These are phyloP conservation scores for Eutypa lata DNA, from an alignment of 2,329 filamentous ascomycete genomes.

Conservation along the genomic window DNA sequence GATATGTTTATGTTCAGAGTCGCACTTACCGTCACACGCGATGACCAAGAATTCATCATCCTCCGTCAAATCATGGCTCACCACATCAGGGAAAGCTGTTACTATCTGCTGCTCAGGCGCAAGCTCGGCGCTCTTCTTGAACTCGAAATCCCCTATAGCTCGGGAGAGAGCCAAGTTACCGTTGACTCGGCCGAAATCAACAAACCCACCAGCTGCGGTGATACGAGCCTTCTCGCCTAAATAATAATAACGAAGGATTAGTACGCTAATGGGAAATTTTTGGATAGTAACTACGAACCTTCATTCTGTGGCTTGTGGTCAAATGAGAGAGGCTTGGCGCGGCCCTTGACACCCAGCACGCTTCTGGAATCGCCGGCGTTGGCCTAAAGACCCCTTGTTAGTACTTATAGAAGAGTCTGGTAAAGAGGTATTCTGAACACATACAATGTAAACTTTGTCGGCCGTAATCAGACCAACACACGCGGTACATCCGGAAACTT, in stretches of 20 bases:
- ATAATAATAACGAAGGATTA: constrained; percentile 2
- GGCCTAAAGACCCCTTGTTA: constrained; percentile 57
- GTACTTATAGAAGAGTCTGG: constrained; percentile 6
- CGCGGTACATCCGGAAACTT: constrained; percentile 96
- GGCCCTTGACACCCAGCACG: constrained; percentile 92
- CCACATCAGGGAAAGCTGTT: constrained; percentile 92
- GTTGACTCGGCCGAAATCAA: constrained; percentile 97
- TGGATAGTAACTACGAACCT: constrained; percentile 52
- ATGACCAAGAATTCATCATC: constrained; percentile 96
- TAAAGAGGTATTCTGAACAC: constrained; percentile 43
- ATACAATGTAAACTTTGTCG: constrained; percentile 91
- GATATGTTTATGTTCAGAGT: neutral
- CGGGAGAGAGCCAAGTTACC: constrained; percentile 95
- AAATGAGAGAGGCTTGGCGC: constrained; percentile 96
- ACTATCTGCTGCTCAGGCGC: constrained; percentile 99
- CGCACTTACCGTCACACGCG: constrained; percentile 78
- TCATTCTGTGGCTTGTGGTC: constrained; percentile 99
- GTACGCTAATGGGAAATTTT: neutral
- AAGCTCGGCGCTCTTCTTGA: constrained; percentile 98
- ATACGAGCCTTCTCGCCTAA: constrained; percentile 93
- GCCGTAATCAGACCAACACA: constrained; percentile 85
- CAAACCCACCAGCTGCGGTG: constrained; percentile 91
- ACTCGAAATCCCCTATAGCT: constrained; percentile 98
- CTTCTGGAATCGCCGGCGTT: constrained; percentile 96
- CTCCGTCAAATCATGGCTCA: constrained; percentile 81